Percentiles rank a stretch among this genome's conserved stretches.
Conservation (phyloP, 768 basidiomycete genomes). For the Podaxis sp. region DNA sequence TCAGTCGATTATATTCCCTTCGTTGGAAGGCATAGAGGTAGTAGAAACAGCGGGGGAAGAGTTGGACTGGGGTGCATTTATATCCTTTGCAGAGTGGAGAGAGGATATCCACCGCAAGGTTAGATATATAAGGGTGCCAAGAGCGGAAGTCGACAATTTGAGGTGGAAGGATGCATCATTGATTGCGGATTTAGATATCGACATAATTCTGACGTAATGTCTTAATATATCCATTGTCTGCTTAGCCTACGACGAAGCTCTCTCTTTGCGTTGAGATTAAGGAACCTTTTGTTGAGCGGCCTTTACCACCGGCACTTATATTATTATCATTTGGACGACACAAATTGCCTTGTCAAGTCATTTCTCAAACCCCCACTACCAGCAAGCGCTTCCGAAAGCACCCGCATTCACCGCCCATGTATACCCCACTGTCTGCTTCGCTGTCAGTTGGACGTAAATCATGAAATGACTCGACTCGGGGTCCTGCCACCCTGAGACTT, state of each 20-base stretch:
- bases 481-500: no score
- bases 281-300: not conserved
- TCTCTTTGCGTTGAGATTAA: not conserved
- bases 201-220: not conserved
- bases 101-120: not conserved
- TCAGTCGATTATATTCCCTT: not conserved
- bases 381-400: no score
- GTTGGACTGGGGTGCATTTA: not conserved
- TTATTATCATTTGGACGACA: no score
- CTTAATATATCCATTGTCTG: no score
- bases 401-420: no score
- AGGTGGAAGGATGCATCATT: not conserved
- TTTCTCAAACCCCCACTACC: no score
- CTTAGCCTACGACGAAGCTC: not conserved
- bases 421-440: no score
- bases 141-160: not conserved
- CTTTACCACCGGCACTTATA: no score
- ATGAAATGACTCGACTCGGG: no score
- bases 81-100: not conserved
- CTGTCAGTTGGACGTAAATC: no score
- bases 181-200: slow-evolving; percentile 1
- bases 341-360: no score
- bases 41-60: not conserved
- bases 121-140: not conserved
- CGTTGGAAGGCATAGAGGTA: not conserved